phyloP scores from a whole-genome alignment of 306 rosid genomes.

The Coriaria nepalensis region DNA sequence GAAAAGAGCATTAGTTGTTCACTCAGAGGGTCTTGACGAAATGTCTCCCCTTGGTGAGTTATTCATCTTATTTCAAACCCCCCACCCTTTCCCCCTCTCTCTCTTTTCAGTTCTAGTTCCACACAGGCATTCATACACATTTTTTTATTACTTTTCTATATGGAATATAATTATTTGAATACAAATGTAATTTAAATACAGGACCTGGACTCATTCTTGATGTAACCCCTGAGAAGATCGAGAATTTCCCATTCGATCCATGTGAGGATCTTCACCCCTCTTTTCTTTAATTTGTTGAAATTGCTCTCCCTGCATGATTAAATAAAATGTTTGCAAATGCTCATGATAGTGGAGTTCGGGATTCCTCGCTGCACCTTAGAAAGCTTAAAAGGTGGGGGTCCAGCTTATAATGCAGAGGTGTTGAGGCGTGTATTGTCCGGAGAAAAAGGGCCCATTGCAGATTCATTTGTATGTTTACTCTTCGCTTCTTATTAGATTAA shows the following conservation, averaged over 20 bases:
- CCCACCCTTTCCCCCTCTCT: neutral
- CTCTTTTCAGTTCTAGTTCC: neutral
- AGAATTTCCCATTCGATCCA: constrained; percentile 77
- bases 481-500: neutral
- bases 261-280: constrained; percentile 35
- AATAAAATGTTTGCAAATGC: constrained; percentile 1
- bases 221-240: constrained; percentile 60
- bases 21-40: constrained; percentile 92
- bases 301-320: neutral
- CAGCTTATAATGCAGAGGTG: constrained; percentile 55
- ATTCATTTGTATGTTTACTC: constrained; percentile 62
- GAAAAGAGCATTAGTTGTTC: constrained; percentile 94
- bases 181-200: constrained; percentile 16
- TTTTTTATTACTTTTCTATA: neutral
- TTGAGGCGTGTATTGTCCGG: constrained; percentile 71
- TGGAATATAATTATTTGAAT: neutral
- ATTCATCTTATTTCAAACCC: constrained; percentile 8
- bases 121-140: neutral
- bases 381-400: constrained; percentile 64
- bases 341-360: constrained; percentile 60
- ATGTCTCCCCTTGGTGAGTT: constrained; percentile 88
- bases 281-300: constrained; percentile 5
- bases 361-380: constrained; percentile 75
- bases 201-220: constrained; percentile 89
- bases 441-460: constrained; percentile 63